Evolutionary conservation across 805 yeast species (phyloP).

Genomic region (Candida ipomoeae): DNA sequence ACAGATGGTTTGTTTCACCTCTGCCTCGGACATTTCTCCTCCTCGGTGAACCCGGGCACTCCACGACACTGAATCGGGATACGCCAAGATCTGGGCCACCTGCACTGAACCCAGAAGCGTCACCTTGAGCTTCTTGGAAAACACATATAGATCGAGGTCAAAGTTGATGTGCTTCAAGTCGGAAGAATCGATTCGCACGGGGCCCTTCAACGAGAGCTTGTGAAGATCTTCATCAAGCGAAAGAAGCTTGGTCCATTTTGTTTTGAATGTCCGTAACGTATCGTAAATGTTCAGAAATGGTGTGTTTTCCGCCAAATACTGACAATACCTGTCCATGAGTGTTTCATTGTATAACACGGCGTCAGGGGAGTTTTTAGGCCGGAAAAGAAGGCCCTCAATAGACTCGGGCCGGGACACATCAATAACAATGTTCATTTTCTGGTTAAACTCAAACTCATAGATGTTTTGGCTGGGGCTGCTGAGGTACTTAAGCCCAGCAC

Average conservation of each 20-base stretch:
- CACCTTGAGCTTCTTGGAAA: constrained; percentile 5
- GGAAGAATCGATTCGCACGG: constrained; percentile 15
- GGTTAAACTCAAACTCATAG: constrained; percentile 13
- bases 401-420: constrained; percentile 9
- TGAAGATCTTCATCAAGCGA: constrained; percentile 28
- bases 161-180: constrained; percentile 4
- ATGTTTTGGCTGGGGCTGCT: constrained; percentile 3
- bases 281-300: constrained; percentile 13
- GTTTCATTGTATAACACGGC: constrained; percentile 17
- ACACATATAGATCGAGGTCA: constrained; percentile 7
- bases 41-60: constrained; percentile 4
- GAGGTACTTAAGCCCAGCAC: constrained; percentile 22
- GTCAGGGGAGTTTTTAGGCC: not conserved
- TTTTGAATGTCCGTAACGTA: constrained; percentile 6
- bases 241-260: constrained; percentile 13
- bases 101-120: constrained; percentile 6
- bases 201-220: constrained; percentile 27
- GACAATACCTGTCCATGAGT: constrained; percentile 13
- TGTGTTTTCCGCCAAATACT: constrained; percentile 7
- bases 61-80: constrained; percentile 5
- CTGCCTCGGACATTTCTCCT: not conserved
- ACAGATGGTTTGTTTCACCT: not conserved
- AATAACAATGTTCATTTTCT: constrained; percentile 7
- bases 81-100: constrained; percentile 1
- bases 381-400: constrained; percentile 7